Evolutionary conservation across 345 rosid genomes (phyloP), one percentile per base, ranked within the genome.

Genomic region (Brassica incana): DNA sequence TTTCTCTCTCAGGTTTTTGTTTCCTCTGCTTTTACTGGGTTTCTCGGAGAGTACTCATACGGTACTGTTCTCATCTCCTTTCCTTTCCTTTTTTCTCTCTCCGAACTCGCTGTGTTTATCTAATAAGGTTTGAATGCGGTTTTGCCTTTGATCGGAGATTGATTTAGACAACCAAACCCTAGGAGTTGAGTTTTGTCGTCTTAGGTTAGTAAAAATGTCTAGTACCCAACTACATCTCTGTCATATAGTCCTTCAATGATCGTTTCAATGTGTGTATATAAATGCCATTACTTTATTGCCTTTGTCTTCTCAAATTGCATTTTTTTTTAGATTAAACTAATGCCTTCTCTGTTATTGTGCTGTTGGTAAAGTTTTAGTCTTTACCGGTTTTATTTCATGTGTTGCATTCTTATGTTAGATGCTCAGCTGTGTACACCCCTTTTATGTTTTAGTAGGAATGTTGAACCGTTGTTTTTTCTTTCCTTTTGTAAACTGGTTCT

Each of bases 121-220:
- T 0, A 0, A 5, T 33, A 33, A 33, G 36, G 36, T 33, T 30
- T 69, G 73, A 32, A 30, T 69, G 43, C 32, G 12, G 9, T 14
- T 67, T 38, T 20, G 16, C 5, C 38, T 6, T 69, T 15, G 25
- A 3, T 33, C 38, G 20, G 18, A 30, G 8, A 30, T 69, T 48
- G 63, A 69, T 30, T 54, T 27, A 63, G 56, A 69, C 38, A 48
- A n/a, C 61, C 36, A 52, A 70, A 32, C 43, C 74, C 45, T 69
- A 50, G 2, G 23, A 29, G 5, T 69, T 25, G 71, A 4, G 14
- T 12, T 61, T 32, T 0, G 36, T 29, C n/a, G 73, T 69, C 61
- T 69, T 69, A 29, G 73, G 61, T 25, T 45, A 16, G 23, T 2
- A 25, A 6, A 3, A 4, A 36, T 40, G 69, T 65, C 25, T 43